phyloP scores from a whole-genome alignment of 2,329 filamentous ascomycete species.

The Pseudogymnoascus sp. region DNA sequence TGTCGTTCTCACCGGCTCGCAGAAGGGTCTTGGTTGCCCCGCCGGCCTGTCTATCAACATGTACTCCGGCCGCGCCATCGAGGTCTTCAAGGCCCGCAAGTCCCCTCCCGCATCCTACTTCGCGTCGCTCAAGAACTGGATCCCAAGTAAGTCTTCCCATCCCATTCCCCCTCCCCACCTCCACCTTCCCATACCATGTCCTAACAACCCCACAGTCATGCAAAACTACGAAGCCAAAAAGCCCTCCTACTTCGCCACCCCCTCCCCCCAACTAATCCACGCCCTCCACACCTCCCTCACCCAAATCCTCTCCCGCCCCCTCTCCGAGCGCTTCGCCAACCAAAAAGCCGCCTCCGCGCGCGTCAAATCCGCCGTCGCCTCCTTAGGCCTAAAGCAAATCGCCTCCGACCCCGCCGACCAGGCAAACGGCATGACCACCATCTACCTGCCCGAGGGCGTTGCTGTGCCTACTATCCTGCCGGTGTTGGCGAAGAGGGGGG shows the following conservation, averaged over 20 bases:
- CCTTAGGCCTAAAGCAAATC: conserved; percentile 79
- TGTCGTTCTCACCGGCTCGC: conserved; percentile 84
- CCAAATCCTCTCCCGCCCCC: conserved; percentile 73
- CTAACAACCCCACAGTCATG: conserved; percentile 59
- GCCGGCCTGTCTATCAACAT: conserved; percentile 92
- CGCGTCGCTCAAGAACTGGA: conserved; percentile 94
- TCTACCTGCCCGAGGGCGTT: conserved; percentile 82
- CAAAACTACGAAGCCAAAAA: conserved; percentile 98
- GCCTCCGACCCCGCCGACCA: conserved; percentile 81
- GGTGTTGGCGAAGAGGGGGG: conserved; percentile 73
- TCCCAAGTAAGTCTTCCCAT: conserved; percentile 57
- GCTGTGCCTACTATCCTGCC: conserved; percentile 77
- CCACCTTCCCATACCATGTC: not conserved
- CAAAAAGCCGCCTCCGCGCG: conserved; percentile 74
- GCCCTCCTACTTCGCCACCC: conserved; percentile 95
- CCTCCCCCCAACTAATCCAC: conserved; percentile 86
- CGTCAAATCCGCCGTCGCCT: conserved; percentile 74
- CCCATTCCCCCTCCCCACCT: not conserved
- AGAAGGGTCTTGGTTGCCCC: conserved; percentile 94
- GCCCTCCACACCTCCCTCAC: conserved; percentile 83
- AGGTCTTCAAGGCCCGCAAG: conserved; percentile 72
- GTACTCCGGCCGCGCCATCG: conserved; percentile 81
- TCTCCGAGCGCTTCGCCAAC: conserved; percentile 73
- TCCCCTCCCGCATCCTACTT: conserved; percentile 83
- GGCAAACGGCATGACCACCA: conserved; percentile 95